A percentile compares a stretch with the other conserved stretches of the same genome.
phyloP scores from a whole-genome alignment of 2,329 filamentous ascomycete species.

The Trichoderma citrinoviride region DNA sequence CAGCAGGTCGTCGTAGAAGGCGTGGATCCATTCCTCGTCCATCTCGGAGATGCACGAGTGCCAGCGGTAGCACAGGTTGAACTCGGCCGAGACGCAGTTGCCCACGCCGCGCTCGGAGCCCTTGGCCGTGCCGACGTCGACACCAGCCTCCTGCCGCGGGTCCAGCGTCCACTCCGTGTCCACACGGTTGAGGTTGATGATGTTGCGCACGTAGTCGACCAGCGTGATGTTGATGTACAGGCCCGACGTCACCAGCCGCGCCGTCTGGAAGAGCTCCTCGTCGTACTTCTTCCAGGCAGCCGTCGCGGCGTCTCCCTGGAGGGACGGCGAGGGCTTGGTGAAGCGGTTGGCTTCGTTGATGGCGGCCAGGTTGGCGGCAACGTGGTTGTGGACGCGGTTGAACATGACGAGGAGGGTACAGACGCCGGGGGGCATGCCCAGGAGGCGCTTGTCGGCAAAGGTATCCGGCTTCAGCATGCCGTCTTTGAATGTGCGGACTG shows the following conservation, averaged over 20 bases:
- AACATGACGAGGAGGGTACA: slow-evolving; percentile 74
- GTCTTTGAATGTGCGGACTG: slow-evolving; percentile 66
- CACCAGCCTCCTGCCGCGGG: slow-evolving; percentile 66
- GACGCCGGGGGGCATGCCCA: slow-evolving; percentile 70
- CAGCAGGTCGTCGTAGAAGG: slow-evolving; percentile 63
- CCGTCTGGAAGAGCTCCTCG: slow-evolving; percentile 76
- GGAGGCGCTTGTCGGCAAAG: slow-evolving; percentile 67
- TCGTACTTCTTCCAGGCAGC: slow-evolving; percentile 67
- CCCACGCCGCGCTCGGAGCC: slow-evolving; percentile 70
- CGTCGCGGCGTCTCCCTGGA: slow-evolving; percentile 48
- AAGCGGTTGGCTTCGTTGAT: slow-evolving; percentile 86
- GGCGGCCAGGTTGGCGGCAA: slow-evolving; percentile 72
- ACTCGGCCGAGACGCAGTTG: slow-evolving; percentile 82
- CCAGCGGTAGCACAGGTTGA: slow-evolving; percentile 87
- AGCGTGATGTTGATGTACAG: slow-evolving; percentile 78
- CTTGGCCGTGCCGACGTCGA: slow-evolving; percentile 49
- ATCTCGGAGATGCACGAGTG: slow-evolving; percentile 70
- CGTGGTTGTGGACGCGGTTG: slow-evolving; percentile 83
- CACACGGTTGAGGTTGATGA: slow-evolving; percentile 56
- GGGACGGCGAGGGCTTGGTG: slow-evolving; percentile 55
- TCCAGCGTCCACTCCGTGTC: slow-evolving; percentile 81
- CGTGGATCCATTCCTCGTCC: slow-evolving; percentile 78
- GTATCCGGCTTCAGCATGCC: slow-evolving; percentile 70
- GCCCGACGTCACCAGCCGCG: slow-evolving; percentile 69
- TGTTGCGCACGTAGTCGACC: slow-evolving; percentile 75